phyloP scores from a whole-genome alignment of 2,329 filamentous ascomycete genomes.

The Didymosphaeria variabile region DNA sequence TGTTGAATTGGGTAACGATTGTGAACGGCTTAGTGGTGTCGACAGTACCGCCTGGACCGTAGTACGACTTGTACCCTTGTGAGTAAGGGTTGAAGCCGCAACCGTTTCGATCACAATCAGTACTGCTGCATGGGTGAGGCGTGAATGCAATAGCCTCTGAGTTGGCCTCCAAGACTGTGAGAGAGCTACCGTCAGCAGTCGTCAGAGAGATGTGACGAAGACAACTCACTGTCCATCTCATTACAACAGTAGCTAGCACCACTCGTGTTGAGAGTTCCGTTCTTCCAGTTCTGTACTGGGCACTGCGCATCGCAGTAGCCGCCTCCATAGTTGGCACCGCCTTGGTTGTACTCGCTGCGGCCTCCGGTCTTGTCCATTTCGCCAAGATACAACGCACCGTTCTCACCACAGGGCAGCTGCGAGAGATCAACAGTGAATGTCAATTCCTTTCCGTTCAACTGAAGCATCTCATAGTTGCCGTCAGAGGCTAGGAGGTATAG shows the following conservation, averaged over 20 bases:
- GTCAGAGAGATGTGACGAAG: constrained; percentile 32
- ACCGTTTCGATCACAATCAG: constrained; percentile 69
- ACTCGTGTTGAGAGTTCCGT: constrained; percentile 51
- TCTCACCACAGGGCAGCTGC: constrained; percentile 48
- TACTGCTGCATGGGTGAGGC: constrained; percentile 67
- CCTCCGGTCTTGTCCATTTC: constrained; percentile 72
- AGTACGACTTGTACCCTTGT: constrained; percentile 68
- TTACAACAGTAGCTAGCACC: constrained; percentile 60
- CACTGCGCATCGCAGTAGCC: constrained; percentile 19
- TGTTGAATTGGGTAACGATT: constrained; percentile 60
- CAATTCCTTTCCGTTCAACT: constrained; percentile 33
- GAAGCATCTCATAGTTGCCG: constrained; percentile 33
- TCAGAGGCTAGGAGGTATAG: constrained; percentile 34
- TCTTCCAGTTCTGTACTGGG: constrained; percentile 22
- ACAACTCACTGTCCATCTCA: constrained; percentile 63
- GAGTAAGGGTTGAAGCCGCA: constrained; percentile 68
- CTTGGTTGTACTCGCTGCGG: constrained; percentile 54
- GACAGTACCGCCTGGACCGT: constrained; percentile 61
- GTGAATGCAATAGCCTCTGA: constrained; percentile 67
- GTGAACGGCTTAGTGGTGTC: constrained; percentile 50
- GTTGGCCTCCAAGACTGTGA: constrained; percentile 71
- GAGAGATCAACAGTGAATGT: constrained; percentile 39
- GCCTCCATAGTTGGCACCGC: constrained; percentile 63
- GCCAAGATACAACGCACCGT: constrained; percentile 73
- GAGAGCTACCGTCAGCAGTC: background rate